phyloP scores from a whole-genome alignment of 495 filamentous ascomycete genomes.

The Neohortaea acidophila region DNA sequence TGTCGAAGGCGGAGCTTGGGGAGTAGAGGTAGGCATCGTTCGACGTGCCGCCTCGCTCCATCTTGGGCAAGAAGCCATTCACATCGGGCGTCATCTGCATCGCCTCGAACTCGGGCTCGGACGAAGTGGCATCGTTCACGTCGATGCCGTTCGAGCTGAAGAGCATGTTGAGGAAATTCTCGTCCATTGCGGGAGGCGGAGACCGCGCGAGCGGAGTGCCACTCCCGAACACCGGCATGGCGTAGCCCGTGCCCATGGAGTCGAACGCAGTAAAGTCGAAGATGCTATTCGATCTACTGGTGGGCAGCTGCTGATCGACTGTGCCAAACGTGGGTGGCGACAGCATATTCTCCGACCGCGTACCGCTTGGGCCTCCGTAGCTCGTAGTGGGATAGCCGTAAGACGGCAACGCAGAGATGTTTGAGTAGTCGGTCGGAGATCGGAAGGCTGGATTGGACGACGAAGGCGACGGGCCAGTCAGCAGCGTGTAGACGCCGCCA shows the following conservation, averaged over 20 bases:
- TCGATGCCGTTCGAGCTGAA: conserved; percentile 32
- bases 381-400: conserved; percentile 12
- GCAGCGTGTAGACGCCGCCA: not conserved
- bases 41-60: conserved; percentile 10
- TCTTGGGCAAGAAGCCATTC: conserved; percentile 5
- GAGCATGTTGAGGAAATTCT: conserved; percentile 82
- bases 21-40: not conserved
- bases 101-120: conserved; percentile 3
- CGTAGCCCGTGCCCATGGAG: conserved; percentile 21
- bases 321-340: conserved; percentile 10
- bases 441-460: conserved; percentile 2
- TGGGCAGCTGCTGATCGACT: conserved; percentile 10
- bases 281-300: conserved; percentile 15
- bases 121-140: conserved; percentile 19
- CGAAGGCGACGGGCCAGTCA: conserved; percentile 2
- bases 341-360: conserved; percentile 9
- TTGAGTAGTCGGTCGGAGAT: conserved; percentile 8
- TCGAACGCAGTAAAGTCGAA: conserved; percentile 15
- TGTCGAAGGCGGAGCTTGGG: conserved; percentile 5
- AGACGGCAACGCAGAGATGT: conserved; percentile 13
- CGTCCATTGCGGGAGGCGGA: conserved; percentile 64
- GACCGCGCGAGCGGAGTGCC: conserved; percentile 64
- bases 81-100: conserved; percentile 1
- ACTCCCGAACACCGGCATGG: conserved; percentile 29
- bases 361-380: not conserved